phyloP scores from a whole-genome alignment of 2,329 filamentous ascomycete species.

The Phaeoacremonium minimum region DNA sequence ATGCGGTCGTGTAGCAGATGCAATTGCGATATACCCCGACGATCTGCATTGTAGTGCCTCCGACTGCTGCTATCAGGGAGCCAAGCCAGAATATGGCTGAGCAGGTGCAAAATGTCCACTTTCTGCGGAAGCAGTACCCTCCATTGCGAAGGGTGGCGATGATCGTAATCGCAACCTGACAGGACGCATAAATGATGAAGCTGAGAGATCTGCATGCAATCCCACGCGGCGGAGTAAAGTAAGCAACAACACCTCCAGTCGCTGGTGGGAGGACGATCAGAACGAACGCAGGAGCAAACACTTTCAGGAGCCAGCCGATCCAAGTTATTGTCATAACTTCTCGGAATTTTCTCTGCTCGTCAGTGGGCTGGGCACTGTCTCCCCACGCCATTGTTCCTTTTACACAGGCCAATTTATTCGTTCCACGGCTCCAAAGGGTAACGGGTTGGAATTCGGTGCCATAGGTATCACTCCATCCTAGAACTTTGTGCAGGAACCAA shows the following conservation, averaged over 20 bases:
- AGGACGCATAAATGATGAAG: slow-evolving; percentile 12
- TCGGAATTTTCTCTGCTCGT: slow-evolving; percentile 6
- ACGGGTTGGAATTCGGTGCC: slow-evolving; percentile 14
- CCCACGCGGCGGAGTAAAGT: slow-evolving; percentile 15
- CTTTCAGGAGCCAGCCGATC: slow-evolving; percentile 12
- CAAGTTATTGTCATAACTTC: slow-evolving; percentile 8
- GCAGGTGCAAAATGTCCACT: neutral
- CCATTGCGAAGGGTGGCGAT: neutral
- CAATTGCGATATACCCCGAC: slow-evolving; percentile 17
- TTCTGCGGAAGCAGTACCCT: neutral
- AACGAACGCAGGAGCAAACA: slow-evolving; percentile 13
- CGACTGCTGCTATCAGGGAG: slow-evolving; percentile 21
- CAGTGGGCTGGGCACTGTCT: too few relatives aligned
- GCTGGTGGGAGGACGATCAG: slow-evolving; percentile 15
- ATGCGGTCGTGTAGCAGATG: slow-evolving; percentile 10
- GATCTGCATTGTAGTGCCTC: slow-evolving; percentile 18
- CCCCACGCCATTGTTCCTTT: neutral
- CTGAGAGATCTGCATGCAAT: slow-evolving; percentile 18
- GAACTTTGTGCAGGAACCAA: neutral
- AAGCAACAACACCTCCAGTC: slow-evolving; percentile 7
- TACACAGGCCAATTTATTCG: slow-evolving; percentile 6
- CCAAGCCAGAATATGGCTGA: neutral
- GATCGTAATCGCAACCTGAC: neutral
- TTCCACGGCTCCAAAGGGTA: slow-evolving; percentile 25
- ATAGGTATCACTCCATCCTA: slow-evolving; percentile 2